Evolutionary conservation across 805 yeast species (phyloP).

Genomic region (Saccharomyces kudriavzevii): DNA sequence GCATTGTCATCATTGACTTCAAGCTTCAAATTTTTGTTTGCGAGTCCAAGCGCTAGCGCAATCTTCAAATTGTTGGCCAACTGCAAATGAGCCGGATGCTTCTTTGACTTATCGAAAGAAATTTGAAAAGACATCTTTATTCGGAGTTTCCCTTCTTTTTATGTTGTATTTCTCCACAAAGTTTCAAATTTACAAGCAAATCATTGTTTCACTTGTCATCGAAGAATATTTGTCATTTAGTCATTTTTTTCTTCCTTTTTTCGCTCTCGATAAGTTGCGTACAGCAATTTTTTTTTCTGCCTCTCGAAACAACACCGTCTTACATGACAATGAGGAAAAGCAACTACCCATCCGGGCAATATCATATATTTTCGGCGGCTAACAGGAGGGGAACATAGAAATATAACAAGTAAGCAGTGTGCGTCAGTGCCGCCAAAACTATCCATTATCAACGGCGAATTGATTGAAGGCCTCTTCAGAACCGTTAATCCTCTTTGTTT

Average conservation of each 20-base stretch:
- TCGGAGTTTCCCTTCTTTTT: not conserved
- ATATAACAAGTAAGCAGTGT: not conserved
- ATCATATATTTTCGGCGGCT: not conserved
- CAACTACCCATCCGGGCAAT: not conserved
- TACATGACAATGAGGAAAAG: not conserved
- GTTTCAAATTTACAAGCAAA: not conserved
- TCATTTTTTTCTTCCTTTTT: not conserved
- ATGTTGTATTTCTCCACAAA: not conserved
- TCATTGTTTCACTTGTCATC: not conserved
- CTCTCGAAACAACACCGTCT: not conserved
- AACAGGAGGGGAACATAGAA: not conserved
- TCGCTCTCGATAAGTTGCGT: not conserved
- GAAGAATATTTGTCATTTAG: not conserved
- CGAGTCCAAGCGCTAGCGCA: slow-evolving; percentile 25
- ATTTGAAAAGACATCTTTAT: slow-evolving; percentile 17
- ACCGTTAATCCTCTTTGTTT: too few species aligned
- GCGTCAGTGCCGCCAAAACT: not conserved
- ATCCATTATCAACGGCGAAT: not conserved
- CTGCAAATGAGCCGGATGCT: slow-evolving; percentile 12
- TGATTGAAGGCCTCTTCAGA: too few species aligned
- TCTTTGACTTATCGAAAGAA: slow-evolving; percentile 25
- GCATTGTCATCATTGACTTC: slow-evolving; percentile 11
- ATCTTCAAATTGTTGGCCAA: slow-evolving; percentile 29
- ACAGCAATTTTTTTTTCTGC: not conserved
- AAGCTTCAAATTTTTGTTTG: slow-evolving; percentile 18